Base-by-base conservation (phyloP, 2,329 filamentous ascomycete species). In the Aureobasidium sp. region DNA sequence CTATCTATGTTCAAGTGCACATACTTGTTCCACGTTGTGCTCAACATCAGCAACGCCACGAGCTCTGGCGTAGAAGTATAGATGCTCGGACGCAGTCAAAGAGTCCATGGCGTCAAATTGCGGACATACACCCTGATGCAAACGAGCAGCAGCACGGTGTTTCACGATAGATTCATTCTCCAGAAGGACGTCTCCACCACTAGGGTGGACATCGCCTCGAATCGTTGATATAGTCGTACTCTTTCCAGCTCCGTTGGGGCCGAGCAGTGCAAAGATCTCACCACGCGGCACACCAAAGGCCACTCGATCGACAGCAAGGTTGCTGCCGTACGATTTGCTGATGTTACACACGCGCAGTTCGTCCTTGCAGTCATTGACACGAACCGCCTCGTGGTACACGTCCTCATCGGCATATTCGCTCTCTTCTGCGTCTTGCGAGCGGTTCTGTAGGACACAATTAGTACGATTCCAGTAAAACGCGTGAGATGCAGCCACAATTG, bases 201-300 rank as follows among this genome's bases (percentile, higher is more conserved):
- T 85, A 0, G 91, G 91, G 57, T 85, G 85, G 31, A 93, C 82
- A 69, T 97, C 92, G n/a, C 93, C 93, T 64, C 92, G 85, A 66
- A 97, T 91, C 47, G 96, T 79, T 1, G 87, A 90, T 67, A 97
- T 96, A 0, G 89, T 95, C 0, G 91, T 96, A 0, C 87, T 91
- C 69, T 97, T 97, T 62, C 92, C 92, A 1, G 92, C 93, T 27
- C 92, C 91, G 70, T 96, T 96, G 17, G 92, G 91, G 0, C 92
- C 92, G 0, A 97, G 82, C 0, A 97, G 81, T 0, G 91, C 91
- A 74, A 96, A 96, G 0, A 96, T 89, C 71, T 96, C 88, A 54
- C 89, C 88, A 53, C 84, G 85, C 17, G 83, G 82, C 35, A 97
- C 87, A 19, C 88, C 87, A 68, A 97, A 96, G 0, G 88, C 90